Evolutionary conservation across 805 yeast species (phyloP).

Genomic region (Suhomyces sp.): DNA sequence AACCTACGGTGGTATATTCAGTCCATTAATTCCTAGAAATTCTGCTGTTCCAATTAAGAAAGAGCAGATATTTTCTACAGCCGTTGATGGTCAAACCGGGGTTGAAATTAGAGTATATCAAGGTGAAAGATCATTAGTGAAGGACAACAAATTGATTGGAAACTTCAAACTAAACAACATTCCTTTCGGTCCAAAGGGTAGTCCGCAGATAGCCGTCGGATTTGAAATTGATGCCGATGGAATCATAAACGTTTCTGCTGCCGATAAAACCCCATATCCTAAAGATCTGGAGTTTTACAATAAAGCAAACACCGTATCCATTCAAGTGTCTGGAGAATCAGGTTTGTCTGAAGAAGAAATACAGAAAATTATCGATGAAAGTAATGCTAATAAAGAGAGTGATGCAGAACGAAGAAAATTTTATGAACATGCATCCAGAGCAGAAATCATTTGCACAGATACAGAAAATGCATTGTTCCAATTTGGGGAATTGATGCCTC

Average conservation of each 20-base stretch:
- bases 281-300: constrained; percentile 36
- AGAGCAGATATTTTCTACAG: constrained; percentile 75
- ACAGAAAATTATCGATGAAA: constrained; percentile 61
- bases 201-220: constrained; percentile 73
- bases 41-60: constrained; percentile 75
- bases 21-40: constrained; percentile 76
- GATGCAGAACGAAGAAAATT: constrained; percentile 62
- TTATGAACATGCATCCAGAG: constrained; percentile 72
- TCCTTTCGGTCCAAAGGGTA: constrained; percentile 76
- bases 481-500: constrained; percentile 51
- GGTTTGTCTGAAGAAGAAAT: constrained; percentile 67
- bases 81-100: constrained; percentile 83
- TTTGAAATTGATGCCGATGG: constrained; percentile 85
- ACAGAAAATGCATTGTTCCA: constrained; percentile 83
- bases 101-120: constrained; percentile 77
- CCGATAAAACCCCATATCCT: constrained; percentile 49
- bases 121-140: constrained; percentile 78
- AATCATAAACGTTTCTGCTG: constrained; percentile 55
- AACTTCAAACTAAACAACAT: constrained; percentile 70
- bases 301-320: constrained; percentile 52
- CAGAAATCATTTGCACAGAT: constrained; percentile 79
- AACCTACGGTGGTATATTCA: constrained; percentile 80
- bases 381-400: constrained; percentile 56
- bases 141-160: constrained; percentile 76
- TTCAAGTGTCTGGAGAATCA: constrained; percentile 47